Percentiles rank a stretch among this genome's conserved stretches.
Conservation (phyloP, 2,329 filamentous ascomycete species). For the Paraconiothyrium sp. region DNA sequence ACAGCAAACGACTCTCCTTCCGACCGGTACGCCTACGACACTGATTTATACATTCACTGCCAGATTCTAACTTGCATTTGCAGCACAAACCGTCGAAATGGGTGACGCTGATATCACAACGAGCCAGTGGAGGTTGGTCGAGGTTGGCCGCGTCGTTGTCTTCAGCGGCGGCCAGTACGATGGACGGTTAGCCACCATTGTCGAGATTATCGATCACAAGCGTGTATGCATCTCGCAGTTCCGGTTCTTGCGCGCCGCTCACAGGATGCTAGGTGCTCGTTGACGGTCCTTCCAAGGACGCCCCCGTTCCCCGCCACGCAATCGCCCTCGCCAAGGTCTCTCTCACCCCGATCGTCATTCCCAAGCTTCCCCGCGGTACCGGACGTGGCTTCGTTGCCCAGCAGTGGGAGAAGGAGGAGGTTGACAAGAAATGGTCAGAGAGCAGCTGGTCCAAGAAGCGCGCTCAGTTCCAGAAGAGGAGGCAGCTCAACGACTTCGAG, state of each 20-base stretch:
- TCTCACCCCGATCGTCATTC: conserved; percentile 88
- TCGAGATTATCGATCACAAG: conserved; percentile 99
- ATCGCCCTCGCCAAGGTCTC: conserved; percentile 83
- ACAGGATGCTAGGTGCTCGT: conserved; percentile 79
- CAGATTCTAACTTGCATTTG: conserved; percentile 36
- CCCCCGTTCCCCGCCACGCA: conserved; percentile 86
- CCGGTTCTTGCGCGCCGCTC: conserved; percentile 36
- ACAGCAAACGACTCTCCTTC: conserved; percentile 48
- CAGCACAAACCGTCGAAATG: conserved; percentile 55
- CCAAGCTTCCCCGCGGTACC: conserved; percentile 84
- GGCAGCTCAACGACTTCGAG: conserved; percentile 96
- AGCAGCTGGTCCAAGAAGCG: conserved; percentile 95
- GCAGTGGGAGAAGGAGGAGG: conserved; percentile 88
- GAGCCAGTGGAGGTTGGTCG: conserved; percentile 82
- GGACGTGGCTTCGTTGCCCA: conserved; percentile 85
- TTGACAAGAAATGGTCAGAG: conserved; percentile 92
- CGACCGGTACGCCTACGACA: conserved; percentile 50
- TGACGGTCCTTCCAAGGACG: conserved; percentile 87
- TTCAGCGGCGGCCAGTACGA: conserved; percentile 83
- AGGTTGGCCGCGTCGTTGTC: conserved; percentile 97
- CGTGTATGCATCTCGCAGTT: conserved; percentile 76
- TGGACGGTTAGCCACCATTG: conserved; percentile 90
- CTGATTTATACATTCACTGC: conserved; percentile 28
- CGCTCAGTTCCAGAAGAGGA: conserved; percentile 84
- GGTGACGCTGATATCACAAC: conserved; percentile 59